Evolutionary conservation across 495 filamentous ascomycete genomes (phyloP).

Genomic region (Neohortaea acidophila): DNA sequence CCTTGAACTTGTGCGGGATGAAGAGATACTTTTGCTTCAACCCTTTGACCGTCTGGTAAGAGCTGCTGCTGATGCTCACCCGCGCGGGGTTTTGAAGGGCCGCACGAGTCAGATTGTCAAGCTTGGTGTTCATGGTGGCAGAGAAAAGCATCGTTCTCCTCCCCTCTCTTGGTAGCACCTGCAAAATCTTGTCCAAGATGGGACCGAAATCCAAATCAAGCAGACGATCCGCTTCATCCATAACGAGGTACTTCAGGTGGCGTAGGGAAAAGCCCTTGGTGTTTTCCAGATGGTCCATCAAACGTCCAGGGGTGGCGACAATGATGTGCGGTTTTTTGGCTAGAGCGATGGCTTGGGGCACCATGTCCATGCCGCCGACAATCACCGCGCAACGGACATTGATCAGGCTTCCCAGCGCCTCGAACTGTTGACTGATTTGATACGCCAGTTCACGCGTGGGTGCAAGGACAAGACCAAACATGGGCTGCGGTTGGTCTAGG

Average conservation of each 20-base stretch:
- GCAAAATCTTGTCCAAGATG: conserved; percentile 80
- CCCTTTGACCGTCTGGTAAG: conserved; percentile 78
- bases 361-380: conserved; percentile 91
- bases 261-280: conserved; percentile 86
- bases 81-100: conserved; percentile 63
- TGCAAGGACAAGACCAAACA: conserved; percentile 70
- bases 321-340: conserved; percentile 85
- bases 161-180: conserved; percentile 71
- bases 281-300: conserved; percentile 89
- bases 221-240: conserved; percentile 88
- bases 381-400: conserved; percentile 62
- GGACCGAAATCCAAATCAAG: conserved; percentile 92
- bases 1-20: conserved; percentile 79
- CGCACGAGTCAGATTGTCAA: conserved; percentile 81
- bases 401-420: conserved; percentile 70
- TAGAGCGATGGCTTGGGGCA: conserved; percentile 71
- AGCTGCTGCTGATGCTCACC: conserved; percentile 58
- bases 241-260: conserved; percentile 67
- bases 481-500: conserved; percentile 59
- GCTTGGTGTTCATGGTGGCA: conserved; percentile 82
- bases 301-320: conserved; percentile 74
- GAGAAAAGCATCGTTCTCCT: conserved; percentile 79
- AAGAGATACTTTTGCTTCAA: conserved; percentile 71
- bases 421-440: conserved; percentile 74
- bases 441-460: conserved; percentile 86